These are phyloP conservation scores for Salix udensis DNA, from an alignment of 345 rosid genomes.

Conservation along the genomic window DNA sequence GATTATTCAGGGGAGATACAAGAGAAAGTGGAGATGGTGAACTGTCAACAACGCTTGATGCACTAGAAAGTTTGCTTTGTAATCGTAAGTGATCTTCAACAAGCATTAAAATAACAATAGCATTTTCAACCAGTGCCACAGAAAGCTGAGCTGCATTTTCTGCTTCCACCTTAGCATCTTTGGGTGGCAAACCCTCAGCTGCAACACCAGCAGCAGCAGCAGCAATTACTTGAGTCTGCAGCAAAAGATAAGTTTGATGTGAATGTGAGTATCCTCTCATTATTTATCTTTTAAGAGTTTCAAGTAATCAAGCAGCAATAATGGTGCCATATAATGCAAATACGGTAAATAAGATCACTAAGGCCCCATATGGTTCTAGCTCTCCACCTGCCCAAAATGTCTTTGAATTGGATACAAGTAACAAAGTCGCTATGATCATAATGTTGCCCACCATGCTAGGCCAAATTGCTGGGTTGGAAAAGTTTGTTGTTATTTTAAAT, in stretches of 20 bases:
- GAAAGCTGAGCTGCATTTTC: slow-evolving; percentile 99
- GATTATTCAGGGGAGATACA: slow-evolving; percentile 49
- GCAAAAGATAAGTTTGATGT: slow-evolving; percentile 28
- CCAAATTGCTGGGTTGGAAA: background rate
- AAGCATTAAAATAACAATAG: slow-evolving; percentile 96
- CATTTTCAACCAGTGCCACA: slow-evolving; percentile 94
- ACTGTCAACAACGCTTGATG: slow-evolving; percentile 46
- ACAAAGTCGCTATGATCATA: background rate
- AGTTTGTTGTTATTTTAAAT: background rate
- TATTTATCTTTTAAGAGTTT: background rate
- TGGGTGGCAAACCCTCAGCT: slow-evolving; percentile 89
- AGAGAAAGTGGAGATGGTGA: slow-evolving; percentile 76
- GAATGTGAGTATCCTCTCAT: slow-evolving; percentile 11
- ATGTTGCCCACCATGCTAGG: background rate
- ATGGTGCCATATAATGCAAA: background rate
- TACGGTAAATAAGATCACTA: background rate
- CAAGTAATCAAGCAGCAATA: background rate
- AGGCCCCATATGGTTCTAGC: background rate
- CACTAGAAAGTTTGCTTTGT: slow-evolving; percentile 81
- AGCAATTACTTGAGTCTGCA: slow-evolving; percentile 99
- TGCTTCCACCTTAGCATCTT: slow-evolving; percentile 82
- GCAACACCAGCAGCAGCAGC: slow-evolving; percentile 99
- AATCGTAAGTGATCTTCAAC: slow-evolving; percentile 98
- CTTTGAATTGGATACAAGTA: background rate
- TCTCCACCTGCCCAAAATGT: background rate